Conservation (phyloP, 441 rosid species). For the Pelargonium citronellum region DNA sequence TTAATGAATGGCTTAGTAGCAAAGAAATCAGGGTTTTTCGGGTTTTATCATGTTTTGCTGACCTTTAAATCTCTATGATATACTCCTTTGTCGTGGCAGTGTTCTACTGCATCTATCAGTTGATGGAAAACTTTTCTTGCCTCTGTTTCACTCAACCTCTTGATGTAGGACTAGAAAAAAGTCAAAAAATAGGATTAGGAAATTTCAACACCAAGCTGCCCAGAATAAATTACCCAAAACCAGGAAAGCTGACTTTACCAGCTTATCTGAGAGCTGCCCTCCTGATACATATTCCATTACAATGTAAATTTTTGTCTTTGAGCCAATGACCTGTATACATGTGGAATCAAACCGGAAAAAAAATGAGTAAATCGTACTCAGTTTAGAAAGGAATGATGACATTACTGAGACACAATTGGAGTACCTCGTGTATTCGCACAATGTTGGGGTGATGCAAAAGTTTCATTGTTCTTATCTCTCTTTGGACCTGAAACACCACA, state of each 20-base stretch:
- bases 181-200: constrained; percentile 3
- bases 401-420: not conserved
- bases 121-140: constrained; percentile 82
- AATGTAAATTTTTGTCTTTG: constrained; percentile 76
- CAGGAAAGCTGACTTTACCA: constrained; percentile 32
- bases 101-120: constrained; percentile 74
- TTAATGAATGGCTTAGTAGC: not conserved
- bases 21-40: not conserved
- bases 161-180: constrained; percentile 36
- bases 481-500: constrained; percentile 42
- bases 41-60: not conserved
- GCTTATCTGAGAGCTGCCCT: constrained; percentile 77
- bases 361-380: not conserved
- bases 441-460: constrained; percentile 77
- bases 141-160: constrained; percentile 54
- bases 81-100: constrained; percentile 81
- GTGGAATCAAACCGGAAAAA: not conserved
- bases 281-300: constrained; percentile 84
- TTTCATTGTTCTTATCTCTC: constrained; percentile 88
- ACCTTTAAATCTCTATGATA: constrained; percentile 91
- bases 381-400: not conserved
- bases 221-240: not conserved
- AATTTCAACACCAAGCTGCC: not conserved
- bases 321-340: constrained; percentile 57
- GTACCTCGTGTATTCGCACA: constrained; percentile 70